A percentile compares a stretch with the other conserved stretches of the same genome.
phyloP scores from a whole-genome alignment of 2,329 filamentous ascomycete species.

The Thelonectria rubi region DNA sequence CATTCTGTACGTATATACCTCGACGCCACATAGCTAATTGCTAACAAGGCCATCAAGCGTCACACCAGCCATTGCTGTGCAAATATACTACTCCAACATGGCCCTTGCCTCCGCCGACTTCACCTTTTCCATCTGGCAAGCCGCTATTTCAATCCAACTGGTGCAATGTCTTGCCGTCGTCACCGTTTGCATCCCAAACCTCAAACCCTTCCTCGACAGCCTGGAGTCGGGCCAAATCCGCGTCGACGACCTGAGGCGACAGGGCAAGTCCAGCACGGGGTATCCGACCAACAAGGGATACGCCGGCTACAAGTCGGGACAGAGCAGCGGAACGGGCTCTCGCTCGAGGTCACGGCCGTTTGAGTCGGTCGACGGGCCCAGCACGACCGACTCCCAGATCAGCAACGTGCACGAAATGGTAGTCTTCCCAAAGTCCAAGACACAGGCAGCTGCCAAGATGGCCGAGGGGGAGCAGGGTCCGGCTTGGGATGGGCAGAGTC shows the following conservation, averaged over 20 bases:
- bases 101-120: slow-evolving; percentile 36
- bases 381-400: slow-evolving; percentile 14
- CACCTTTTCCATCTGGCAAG: slow-evolving; percentile 39
- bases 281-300: slow-evolving; percentile 32
- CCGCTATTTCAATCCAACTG: slow-evolving; percentile 37
- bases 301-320: slow-evolving; percentile 32
- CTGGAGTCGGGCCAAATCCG: slow-evolving; percentile 44
- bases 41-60: slow-evolving; percentile 31
- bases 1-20: slow-evolving; percentile 39
- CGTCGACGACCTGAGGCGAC: slow-evolving; percentile 41
- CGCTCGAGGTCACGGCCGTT: slow-evolving; percentile 27
- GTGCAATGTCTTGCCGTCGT: slow-evolving; percentile 43
- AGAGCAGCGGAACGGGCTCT: slow-evolving; percentile 28
- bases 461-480: slow-evolving; percentile 11
- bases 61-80: slow-evolving; percentile 40
- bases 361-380: slow-evolving; percentile 4
- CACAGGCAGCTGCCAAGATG: background rate
- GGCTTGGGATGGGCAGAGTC: slow-evolving; percentile 37
- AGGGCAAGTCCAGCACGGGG: slow-evolving; percentile 36
- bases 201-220: slow-evolving; percentile 45
- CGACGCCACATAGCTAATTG: background rate
- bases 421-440: slow-evolving; percentile 17
- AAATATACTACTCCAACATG: slow-evolving; percentile 40
- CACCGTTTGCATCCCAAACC: slow-evolving; percentile 42
- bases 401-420: slow-evolving; percentile 32